phyloP scores from a whole-genome alignment of 306 rosid species.

The Cicer cuneatum region DNA sequence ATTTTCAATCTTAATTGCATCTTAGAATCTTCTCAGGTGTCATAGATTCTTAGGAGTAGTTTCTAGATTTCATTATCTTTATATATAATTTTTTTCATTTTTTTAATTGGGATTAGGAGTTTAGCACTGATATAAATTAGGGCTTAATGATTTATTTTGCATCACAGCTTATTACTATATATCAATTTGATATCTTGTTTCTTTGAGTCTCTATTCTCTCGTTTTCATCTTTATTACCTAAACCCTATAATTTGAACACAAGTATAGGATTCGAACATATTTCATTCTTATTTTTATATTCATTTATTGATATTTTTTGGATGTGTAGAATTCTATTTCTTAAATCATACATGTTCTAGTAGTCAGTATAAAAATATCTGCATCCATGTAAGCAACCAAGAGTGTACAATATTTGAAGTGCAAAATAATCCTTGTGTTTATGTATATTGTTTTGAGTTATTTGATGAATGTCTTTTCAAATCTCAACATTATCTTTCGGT shows the following conservation, averaged over 20 bases:
- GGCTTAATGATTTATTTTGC: not conserved
- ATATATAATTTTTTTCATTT: not conserved
- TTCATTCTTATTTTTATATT: slow-evolving; percentile 7
- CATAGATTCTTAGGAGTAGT: not conserved
- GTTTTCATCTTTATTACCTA: not conserved
- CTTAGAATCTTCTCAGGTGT: not conserved
- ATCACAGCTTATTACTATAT: slow-evolving; percentile 4
- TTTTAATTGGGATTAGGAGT: not conserved
- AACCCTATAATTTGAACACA: not conserved
- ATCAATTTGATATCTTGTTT: not conserved
- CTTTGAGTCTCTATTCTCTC: not conserved
- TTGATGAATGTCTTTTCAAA: slow-evolving; percentile 27
- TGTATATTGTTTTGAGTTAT: slow-evolving; percentile 24
- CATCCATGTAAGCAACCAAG: slow-evolving; percentile 7
- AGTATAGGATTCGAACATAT: not conserved
- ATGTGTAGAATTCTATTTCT: slow-evolving; percentile 6
- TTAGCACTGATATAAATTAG: slow-evolving; percentile 1
- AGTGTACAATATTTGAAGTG: not conserved
- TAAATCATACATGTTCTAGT: not conserved
- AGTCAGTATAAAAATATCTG: not conserved
- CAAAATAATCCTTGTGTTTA: slow-evolving; percentile 12
- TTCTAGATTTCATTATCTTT: slow-evolving; percentile 9
- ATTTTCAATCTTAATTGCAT: not conserved
- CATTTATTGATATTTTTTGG: not conserved
- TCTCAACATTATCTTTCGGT: slow-evolving; percentile 41